These are phyloP conservation scores for Thielaviopsis euricoi DNA, from an alignment of 2,329 filamentous ascomycete species.

Conservation along the genomic window DNA sequence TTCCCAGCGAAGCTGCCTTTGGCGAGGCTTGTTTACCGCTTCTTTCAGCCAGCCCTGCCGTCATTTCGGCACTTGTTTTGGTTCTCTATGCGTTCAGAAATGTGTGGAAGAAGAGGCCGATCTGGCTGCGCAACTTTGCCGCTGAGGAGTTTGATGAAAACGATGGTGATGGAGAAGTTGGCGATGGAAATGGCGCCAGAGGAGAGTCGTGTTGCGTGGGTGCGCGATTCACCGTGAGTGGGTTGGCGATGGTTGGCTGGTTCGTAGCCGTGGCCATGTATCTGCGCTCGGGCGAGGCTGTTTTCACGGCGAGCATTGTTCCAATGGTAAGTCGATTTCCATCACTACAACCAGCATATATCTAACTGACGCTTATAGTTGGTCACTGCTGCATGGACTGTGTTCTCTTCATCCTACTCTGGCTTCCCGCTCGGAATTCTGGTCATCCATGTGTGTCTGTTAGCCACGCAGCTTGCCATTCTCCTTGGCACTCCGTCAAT, in stretches of 20 bases:
- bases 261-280: background rate
- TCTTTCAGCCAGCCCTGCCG: background rate
- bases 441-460: constrained; percentile 17
- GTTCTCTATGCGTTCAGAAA: background rate
- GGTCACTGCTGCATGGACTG: background rate
- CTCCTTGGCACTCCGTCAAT: constrained; percentile 16
- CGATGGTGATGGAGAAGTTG: background rate
- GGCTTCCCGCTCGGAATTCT: constrained; percentile 15
- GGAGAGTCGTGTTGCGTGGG: background rate
- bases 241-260: background rate
- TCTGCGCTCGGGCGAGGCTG: background rate
- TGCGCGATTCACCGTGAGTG: background rate
- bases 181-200: background rate
- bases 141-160: background rate
- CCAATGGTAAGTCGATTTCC: background rate
- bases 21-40: constrained; percentile 1
- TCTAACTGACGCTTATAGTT: background rate
- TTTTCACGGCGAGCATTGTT: background rate
- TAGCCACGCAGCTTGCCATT: constrained; percentile 17
- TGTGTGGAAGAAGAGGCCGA: background rate
- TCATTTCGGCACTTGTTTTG: background rate
- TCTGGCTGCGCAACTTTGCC: constrained; percentile 1
- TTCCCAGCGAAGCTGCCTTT: background rate
- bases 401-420: background rate
- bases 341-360: background rate